Evolutionary conservation across 805 yeast species (phyloP), one percentile per base, ranked within the genome.

Genomic region (Komagataella pastoris): DNA sequence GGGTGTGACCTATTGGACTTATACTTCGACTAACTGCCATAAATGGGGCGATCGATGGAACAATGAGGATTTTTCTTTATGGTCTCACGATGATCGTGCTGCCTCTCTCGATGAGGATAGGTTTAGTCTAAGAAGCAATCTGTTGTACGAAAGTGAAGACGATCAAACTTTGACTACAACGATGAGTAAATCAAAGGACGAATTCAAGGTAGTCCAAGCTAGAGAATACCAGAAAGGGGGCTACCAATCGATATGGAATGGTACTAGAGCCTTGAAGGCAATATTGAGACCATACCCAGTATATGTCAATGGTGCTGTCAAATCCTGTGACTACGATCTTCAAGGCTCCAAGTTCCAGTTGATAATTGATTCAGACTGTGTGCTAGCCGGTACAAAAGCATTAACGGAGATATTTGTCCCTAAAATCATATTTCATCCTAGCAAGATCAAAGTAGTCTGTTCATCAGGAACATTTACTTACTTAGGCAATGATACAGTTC

Each of bases 21-120:
- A 91, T 63, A 76, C 85, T 43, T 71, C 83, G 6, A 68, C 71
- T 46, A 91, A 90, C 61, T 69, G 79, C 40, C 96, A 93, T 66
- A 68, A 77, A 61, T 81, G 86, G 83, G 99, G 99, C 0, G 99
- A 91, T 65, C 64, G 75, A 23, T 91, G 97, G 95, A 91, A 91
- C 60, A 81, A 88, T 57, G 99, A 91, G 62, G 98, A 91, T 65
- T 83, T 91, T 63, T 86, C 97, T 1, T 77, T 91, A 52, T 91
- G 84, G 85, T 83, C 93, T 1, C 66, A 71, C 3, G 89, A 83
- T 54, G 88, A 84, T 53, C 61, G 23, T 7, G 23, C 23, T 21
- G 23, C 23, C 3, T 21, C 23, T 21, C n/a, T 14, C 12, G 21
- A 17, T 6, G 30, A 21, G 2, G 46, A 17, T 18, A 14, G 10